Conservation (phyloP, 2,329 filamentous ascomycete species). For the Rhynchosporium agropyri region DNA sequence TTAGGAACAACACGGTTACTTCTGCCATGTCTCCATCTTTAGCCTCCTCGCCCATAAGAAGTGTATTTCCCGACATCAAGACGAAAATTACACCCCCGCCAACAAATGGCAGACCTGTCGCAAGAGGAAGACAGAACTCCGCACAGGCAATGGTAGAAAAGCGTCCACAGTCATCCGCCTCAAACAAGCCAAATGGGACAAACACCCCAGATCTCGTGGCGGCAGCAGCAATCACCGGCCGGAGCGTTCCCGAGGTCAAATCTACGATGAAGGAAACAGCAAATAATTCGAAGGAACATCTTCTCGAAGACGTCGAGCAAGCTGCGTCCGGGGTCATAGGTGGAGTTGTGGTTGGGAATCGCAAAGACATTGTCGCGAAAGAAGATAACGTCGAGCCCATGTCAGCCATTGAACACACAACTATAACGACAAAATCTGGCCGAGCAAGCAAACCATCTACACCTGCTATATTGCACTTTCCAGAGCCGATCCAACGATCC, state of each 20-base stretch:
- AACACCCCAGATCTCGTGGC: constrained; percentile 41
- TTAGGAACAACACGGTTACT: constrained; percentile 51
- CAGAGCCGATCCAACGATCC: constrained; percentile 53
- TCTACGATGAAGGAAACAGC: constrained; percentile 54
- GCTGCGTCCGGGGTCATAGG: constrained; percentile 39
- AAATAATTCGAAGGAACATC: constrained; percentile 40
- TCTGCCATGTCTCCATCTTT: constrained; percentile 67
- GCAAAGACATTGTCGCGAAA: constrained; percentile 51
- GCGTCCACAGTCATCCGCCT: constrained; percentile 61
- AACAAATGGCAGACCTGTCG: constrained; percentile 60
- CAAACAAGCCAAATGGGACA: constrained; percentile 62
- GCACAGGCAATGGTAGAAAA: constrained; percentile 62
- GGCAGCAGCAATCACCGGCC: constrained; percentile 40
- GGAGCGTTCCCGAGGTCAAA: constrained; percentile 52
- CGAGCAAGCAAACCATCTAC: constrained; percentile 69
- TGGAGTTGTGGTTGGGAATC: constrained; percentile 42
- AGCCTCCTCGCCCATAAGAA: constrained; percentile 75
- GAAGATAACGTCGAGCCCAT: constrained; percentile 49
- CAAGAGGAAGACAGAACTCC: constrained; percentile 76
- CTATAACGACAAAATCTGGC: constrained; percentile 60
- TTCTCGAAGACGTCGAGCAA: constrained; percentile 42
- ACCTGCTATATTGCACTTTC: constrained; percentile 61
- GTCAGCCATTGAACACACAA: constrained; percentile 42
- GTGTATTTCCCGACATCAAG: constrained; percentile 65
- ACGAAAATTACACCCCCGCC: constrained; percentile 63